These are phyloP conservation scores for Anisogramma anomala DNA, from an alignment of 2,329 filamentous ascomycete genomes.

Conservation along the genomic window DNA sequence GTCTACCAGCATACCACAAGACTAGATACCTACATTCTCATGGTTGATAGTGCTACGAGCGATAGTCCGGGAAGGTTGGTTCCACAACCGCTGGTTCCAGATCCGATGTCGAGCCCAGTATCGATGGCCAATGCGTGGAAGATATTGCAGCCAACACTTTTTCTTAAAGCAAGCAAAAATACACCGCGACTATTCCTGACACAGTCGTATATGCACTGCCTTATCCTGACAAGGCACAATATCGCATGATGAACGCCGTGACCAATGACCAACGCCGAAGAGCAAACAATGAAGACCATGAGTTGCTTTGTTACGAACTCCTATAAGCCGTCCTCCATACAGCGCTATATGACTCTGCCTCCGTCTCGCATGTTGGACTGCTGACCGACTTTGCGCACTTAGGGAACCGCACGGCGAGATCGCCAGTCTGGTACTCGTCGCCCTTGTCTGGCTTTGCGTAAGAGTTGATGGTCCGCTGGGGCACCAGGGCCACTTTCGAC, in stretches of 20 bases:
- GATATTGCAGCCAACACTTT: neutral
- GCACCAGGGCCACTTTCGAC: conserved; percentile 78
- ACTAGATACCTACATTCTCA: too few species aligned
- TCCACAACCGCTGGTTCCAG: too few species aligned
- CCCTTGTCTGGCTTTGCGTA: conserved; percentile 52
- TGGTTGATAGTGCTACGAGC: too few species aligned
- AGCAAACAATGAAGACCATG: neutral
- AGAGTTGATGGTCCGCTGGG: conserved; percentile 71
- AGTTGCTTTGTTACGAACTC: conserved; percentile 29
- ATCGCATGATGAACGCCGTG: neutral
- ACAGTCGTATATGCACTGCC: neutral
- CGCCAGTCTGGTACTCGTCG: conserved; percentile 65
- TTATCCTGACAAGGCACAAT: neutral
- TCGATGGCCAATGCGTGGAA: too few species aligned
- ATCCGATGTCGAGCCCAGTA: too few species aligned
- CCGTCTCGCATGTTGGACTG: conserved; percentile 54
- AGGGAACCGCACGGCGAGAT: conserved; percentile 70
- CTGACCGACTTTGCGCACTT: conserved; percentile 51
- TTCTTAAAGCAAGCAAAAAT: neutral
- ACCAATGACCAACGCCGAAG: neutral
- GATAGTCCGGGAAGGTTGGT: too few species aligned
- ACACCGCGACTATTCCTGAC: neutral
- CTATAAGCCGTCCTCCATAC: conserved; percentile 37
- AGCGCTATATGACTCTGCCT: conserved; percentile 46
- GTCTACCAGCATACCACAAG: too few species aligned